Evolutionary conservation across 371 early-diverging fungal species (phyloP).

Genomic region (Haplosporangium sp.): DNA sequence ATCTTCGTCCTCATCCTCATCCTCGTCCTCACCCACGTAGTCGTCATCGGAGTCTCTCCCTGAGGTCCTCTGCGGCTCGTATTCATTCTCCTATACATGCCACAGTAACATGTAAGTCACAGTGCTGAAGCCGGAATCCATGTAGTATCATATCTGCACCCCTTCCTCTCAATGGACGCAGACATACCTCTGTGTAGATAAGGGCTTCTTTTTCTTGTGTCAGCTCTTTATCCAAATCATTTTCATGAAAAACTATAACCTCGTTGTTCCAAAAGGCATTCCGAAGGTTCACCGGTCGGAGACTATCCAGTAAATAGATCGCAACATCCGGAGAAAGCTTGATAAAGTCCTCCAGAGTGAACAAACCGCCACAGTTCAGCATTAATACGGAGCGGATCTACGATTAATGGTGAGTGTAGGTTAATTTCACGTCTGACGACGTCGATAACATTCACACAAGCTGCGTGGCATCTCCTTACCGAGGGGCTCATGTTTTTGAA

Average conservation of each 20-base stretch:
- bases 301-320: slow-evolving; percentile 87
- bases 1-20: slow-evolving; percentile 14
- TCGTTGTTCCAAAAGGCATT: slow-evolving; percentile 78
- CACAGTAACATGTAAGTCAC: neutral
- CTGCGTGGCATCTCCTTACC: slow-evolving; percentile 42
- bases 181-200: slow-evolving; percentile 68
- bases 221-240: slow-evolving; percentile 73
- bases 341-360: slow-evolving; percentile 78
- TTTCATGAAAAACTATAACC: slow-evolving; percentile 83
- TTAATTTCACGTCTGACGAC: neutral
- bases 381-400: slow-evolving; percentile 81
- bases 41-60: slow-evolving; percentile 22
- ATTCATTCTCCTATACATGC: slow-evolving; percentile 36
- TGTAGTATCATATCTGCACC: too few relatives aligned
- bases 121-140: neutral
- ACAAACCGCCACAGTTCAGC: slow-evolving; percentile 89
- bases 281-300: slow-evolving; percentile 85
- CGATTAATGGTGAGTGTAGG: neutral
- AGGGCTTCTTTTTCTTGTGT: slow-evolving; percentile 73
- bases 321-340: slow-evolving; percentile 64
- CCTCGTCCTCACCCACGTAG: slow-evolving; percentile 11
- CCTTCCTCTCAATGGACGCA: neutral
- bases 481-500: slow-evolving; percentile 27
- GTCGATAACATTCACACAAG: slow-evolving; percentile 32
- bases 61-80: slow-evolving; percentile 5